Percentiles rank a stretch among this genome's conserved stretches.
Evolutionary conservation across 2,329 filamentous ascomycete genomes (phyloP).

Genomic region (Ophiocordyceps sinensis): DNA sequence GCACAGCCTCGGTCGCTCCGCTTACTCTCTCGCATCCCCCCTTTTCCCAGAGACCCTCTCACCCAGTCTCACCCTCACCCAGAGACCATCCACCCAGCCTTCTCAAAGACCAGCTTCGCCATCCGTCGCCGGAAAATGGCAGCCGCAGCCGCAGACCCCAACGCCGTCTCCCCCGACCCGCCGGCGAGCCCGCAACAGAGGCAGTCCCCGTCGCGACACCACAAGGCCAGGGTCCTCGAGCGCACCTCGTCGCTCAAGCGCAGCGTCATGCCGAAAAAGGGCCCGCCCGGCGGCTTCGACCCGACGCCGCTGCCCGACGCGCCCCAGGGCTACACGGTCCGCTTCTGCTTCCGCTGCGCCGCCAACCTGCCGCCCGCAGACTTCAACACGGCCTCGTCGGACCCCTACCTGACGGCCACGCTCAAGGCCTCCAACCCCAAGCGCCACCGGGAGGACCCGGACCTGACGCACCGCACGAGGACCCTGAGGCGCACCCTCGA

Average conservation of each 20-base stretch:
- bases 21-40: not conserved
- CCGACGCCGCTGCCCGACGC: slow-evolving; percentile 60
- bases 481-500: slow-evolving; percentile 60
- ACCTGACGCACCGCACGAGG: slow-evolving; percentile 57
- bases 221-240: not conserved
- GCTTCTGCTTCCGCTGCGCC: slow-evolving; percentile 72
- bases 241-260: slow-evolving; percentile 7
- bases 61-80: not conserved
- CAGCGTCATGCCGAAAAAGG: slow-evolving; percentile 12
- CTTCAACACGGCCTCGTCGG: slow-evolving; percentile 60
- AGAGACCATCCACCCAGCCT: no score
- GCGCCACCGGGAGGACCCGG: slow-evolving; percentile 75
- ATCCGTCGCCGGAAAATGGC: not conserved
- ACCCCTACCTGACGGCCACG: slow-evolving; percentile 72
- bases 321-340: slow-evolving; percentile 68
- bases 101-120: no score
- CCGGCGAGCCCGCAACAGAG: not conserved
- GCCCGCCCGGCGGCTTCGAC: slow-evolving; percentile 66
- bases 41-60: not conserved
- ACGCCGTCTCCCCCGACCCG: not conserved
- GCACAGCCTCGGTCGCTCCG: no score
- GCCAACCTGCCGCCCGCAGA: slow-evolving; percentile 73
- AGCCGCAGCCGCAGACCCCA: not conserved
- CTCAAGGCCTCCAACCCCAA: slow-evolving; percentile 55
- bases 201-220: not conserved